phyloP scores from a whole-genome alignment of 495 filamentous ascomycete genomes.

The Talaromyces liani region DNA sequence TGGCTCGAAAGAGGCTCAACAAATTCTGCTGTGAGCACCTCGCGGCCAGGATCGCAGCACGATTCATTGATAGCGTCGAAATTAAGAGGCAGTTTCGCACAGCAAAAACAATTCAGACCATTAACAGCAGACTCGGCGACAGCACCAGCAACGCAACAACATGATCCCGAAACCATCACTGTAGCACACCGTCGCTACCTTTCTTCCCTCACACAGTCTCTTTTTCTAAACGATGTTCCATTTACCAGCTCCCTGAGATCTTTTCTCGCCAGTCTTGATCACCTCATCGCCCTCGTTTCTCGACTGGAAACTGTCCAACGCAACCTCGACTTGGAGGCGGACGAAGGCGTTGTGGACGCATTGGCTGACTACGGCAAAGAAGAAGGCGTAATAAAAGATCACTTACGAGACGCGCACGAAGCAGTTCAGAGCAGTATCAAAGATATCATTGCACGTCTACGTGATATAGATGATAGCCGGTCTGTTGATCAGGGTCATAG shows the following conservation, averaged over 20 bases:
- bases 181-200: conserved; percentile 73
- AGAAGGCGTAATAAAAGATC: conserved; percentile 52
- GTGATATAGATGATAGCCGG: conserved; percentile 50
- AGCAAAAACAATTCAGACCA: not conserved
- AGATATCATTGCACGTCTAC: conserved; percentile 49
- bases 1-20: conserved; percentile 42
- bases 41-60: conserved; percentile 32
- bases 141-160: conserved; percentile 27
- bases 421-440: conserved; percentile 48
- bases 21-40: conserved; percentile 16
- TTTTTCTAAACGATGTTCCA: conserved; percentile 60
- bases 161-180: conserved; percentile 79
- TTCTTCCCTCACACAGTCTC: conserved; percentile 50
- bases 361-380: conserved; percentile 62
- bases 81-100: not conserved
- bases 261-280: conserved; percentile 65
- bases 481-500: conserved; percentile 36
- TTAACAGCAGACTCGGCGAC: not conserved
- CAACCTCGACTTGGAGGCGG: conserved; percentile 66
- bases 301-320: conserved; percentile 66
- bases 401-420: conserved; percentile 37
- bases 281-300: conserved; percentile 64
- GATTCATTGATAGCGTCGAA: not conserved
- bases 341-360: conserved; percentile 70
- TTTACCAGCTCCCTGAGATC: conserved; percentile 67